Evolutionary conservation across 2,329 filamentous ascomycete genomes (phyloP), one percentile per base, ranked within the genome.

Genomic region (Blumeriella jaapii): DNA sequence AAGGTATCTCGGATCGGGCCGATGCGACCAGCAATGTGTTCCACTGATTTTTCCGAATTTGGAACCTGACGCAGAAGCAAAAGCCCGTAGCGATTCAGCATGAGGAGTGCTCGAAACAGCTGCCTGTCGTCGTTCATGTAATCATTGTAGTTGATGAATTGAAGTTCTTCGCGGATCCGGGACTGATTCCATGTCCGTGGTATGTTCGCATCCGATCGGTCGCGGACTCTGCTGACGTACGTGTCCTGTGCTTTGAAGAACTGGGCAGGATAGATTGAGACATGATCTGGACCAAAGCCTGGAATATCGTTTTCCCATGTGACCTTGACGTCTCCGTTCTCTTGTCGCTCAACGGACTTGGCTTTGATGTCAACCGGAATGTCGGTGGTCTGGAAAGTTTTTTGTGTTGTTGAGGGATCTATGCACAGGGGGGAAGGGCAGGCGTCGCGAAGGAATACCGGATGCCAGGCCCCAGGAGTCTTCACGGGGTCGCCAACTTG

Each of bases 1-100:
- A 96, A 91, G 6, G 87, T 91, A 49, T 85, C 77, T 52, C 85
- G 81, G 16, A 95, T 61, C 20, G 72, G 72, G 1, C 86, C 87
- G 40, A 96, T 82, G 33, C 77, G 72, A 3, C 67, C 64, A 2
- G 77, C 81, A 39, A 96, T 74, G 14, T 65, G 60, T 24, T 72
- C 67, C 4, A 95, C 79, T 4, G 75, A 68, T 1, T 67, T 59
- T 41, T 80, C 71, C 11, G 71, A 69, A 7, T 75, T 63, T 0
- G 89, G 87, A 5, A 94, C 78, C 41, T 74, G 70, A 31, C 70
- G 73, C 17, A 96, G 58, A 56, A 93, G 84, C 11, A 94, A 61
- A 0, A 96, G 61, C 0, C 91, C 91, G 32, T 78, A 69, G 19
- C 61, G 61, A 22, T 69, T 61, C 3, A 96, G 63, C 32, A 76